phyloP scores from a whole-genome alignment of 352 stramenopile species.

The Aphanomyces euteiches region DNA sequence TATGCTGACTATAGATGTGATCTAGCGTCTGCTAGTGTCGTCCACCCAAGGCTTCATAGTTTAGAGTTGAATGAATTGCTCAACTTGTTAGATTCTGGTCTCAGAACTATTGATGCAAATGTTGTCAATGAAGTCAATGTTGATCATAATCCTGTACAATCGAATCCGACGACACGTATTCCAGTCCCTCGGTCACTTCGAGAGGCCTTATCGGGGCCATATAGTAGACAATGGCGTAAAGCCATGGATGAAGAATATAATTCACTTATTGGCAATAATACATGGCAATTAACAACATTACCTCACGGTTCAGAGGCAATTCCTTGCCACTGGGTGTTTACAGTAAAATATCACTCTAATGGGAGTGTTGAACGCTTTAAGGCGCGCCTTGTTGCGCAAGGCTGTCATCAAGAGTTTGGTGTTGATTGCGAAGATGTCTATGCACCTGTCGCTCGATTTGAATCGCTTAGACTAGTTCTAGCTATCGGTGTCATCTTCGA shows the following conservation, averaged over 20 bases:
- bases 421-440: conserved; percentile 10
- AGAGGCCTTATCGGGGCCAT: not conserved
- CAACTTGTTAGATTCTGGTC: no score
- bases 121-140: no score
- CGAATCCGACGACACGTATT: not conserved
- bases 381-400: conserved; percentile 2
- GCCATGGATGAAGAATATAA: conserved; percentile 7
- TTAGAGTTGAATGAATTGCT: no score
- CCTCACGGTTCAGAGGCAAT: not conserved
- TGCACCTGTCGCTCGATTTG: conserved; percentile 1
- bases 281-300: not conserved
- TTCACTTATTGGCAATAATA: conserved; percentile 2
- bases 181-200: not conserved
- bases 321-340: conserved; percentile 17
- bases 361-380: conserved; percentile 3
- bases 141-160: not conserved
- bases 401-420: conserved; percentile 1
- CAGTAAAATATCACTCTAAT: not conserved
- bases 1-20: no score
- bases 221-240: not conserved
- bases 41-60: no score
- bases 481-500: not conserved
- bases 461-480: conserved; percentile 7
- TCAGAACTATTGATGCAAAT: no score
- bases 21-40: no score